A percentile compares a stretch with the other conserved stretches of the same genome.
Conservation (phyloP, 768 basidiomycete genomes). For the Lactifluus subvellereus region DNA sequence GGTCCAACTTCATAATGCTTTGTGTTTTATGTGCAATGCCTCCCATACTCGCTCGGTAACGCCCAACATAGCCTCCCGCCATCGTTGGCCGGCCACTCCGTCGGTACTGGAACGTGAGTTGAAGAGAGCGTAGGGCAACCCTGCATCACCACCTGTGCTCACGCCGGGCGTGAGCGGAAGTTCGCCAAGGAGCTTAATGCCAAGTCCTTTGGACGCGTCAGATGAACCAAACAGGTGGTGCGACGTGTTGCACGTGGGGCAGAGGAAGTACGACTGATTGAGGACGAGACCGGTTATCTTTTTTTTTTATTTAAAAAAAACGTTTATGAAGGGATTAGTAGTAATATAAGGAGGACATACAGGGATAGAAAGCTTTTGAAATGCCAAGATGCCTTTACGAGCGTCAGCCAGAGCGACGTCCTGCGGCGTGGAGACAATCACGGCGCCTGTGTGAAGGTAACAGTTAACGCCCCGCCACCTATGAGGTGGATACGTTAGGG, state of each 20-base stretch:
- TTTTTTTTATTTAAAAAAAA: not conserved
- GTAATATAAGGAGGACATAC: slow-evolving; percentile 39
- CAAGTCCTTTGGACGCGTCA: slow-evolving; percentile 47
- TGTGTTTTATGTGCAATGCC: not conserved
- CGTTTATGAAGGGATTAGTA: not conserved
- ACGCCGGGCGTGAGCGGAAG: slow-evolving; percentile 75
- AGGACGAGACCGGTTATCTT: slow-evolving; percentile 85
- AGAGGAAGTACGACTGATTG: slow-evolving; percentile 83
- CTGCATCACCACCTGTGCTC: slow-evolving; percentile 65
- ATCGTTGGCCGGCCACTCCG: slow-evolving; percentile 18
- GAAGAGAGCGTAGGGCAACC: slow-evolving; percentile 46
- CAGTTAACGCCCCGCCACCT: not conserved
- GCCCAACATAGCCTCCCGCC: slow-evolving; percentile 30
- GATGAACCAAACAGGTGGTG: slow-evolving; percentile 71
- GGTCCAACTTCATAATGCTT: not conserved
- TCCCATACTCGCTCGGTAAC: slow-evolving; percentile 32
- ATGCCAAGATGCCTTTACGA: slow-evolving; percentile 88
- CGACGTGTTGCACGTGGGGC: slow-evolving; percentile 58
- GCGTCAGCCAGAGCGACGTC: slow-evolving; percentile 90
- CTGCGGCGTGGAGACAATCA: slow-evolving; percentile 95
- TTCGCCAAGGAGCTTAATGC: slow-evolving; percentile 65
- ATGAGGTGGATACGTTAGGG: not conserved
- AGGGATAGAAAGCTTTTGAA: slow-evolving; percentile 81
- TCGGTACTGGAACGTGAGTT: slow-evolving; percentile 3
- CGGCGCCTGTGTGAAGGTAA: slow-evolving; percentile 51